Percentiles rank a stretch among this genome's conserved stretches.
Evolutionary conservation across 495 filamentous ascomycete genomes (phyloP).

Genomic region (Poronia punctata): DNA sequence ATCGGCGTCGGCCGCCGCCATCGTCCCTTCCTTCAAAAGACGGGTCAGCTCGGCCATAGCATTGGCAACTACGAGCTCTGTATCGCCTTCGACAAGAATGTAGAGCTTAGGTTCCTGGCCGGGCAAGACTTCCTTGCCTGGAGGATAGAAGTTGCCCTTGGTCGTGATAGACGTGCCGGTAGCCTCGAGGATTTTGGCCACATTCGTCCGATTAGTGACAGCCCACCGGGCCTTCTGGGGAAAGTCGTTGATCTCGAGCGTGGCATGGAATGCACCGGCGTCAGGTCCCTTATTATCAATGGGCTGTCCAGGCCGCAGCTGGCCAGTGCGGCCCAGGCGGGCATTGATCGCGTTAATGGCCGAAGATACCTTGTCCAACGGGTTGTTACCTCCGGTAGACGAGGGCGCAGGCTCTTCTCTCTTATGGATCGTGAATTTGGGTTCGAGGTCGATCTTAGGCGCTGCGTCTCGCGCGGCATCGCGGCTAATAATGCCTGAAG

Average conservation of each 20-base stretch:
- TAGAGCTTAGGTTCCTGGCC: slow-evolving; percentile 84
- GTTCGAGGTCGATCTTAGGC: slow-evolving; percentile 25
- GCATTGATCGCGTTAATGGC: slow-evolving; percentile 83
- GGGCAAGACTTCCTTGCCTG: slow-evolving; percentile 70
- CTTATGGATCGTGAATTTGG: slow-evolving; percentile 73
- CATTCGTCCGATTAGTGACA: slow-evolving; percentile 97
- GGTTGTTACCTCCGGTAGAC: slow-evolving; percentile 46
- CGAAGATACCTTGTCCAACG: slow-evolving; percentile 74
- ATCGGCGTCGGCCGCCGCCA: slow-evolving; percentile 81
- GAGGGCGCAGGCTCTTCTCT: slow-evolving; percentile 48
- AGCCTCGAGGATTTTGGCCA: slow-evolving; percentile 93
- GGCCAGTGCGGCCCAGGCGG: slow-evolving; percentile 76
- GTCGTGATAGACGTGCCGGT: slow-evolving; percentile 96
- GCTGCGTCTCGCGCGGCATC: slow-evolving; percentile 27
- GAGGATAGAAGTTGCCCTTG: slow-evolving; percentile 82
- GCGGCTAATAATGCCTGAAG: slow-evolving; percentile 48
- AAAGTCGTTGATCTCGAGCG: slow-evolving; percentile 98
- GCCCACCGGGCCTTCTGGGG: slow-evolving; percentile 98
- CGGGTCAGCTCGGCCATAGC: slow-evolving; percentile 89
- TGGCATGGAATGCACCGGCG: slow-evolving; percentile 94
- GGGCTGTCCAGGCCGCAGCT: slow-evolving; percentile 82
- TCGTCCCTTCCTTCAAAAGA: slow-evolving; percentile 83
- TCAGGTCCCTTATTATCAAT: slow-evolving; percentile 99
- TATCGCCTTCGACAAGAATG: slow-evolving; percentile 95
- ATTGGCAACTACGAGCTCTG: slow-evolving; percentile 81